phyloP scores from a whole-genome alignment of 106 monocot species.

The Allium sativum region DNA sequence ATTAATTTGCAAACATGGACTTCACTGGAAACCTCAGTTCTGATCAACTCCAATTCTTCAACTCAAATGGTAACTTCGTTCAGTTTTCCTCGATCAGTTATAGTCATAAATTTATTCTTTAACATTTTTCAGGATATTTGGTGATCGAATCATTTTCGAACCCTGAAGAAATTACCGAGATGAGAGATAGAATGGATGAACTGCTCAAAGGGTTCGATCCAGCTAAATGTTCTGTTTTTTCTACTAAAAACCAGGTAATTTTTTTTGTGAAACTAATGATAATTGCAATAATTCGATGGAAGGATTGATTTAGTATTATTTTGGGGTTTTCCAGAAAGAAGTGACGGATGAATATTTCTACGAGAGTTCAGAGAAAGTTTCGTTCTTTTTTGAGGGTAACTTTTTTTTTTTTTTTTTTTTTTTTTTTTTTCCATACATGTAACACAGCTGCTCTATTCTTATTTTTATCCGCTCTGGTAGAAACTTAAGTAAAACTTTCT shows the following conservation, averaged over 20 bases:
- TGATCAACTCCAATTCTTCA: slow-evolving; percentile 66
- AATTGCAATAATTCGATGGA: too few species aligned
- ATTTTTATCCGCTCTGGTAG: too few species aligned
- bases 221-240: slow-evolving; percentile 57
- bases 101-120: not conserved
- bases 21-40: slow-evolving; percentile 34
- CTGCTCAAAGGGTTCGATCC: slow-evolving; percentile 63
- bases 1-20: slow-evolving; percentile 17
- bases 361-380: slow-evolving; percentile 84
- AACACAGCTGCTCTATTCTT: not conserved
- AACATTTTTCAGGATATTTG: slow-evolving; percentile 48
- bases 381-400: slow-evolving; percentile 95
- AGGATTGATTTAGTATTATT: not conserved
- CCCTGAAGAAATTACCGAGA: slow-evolving; percentile 44
- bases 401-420: not conserved
- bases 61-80: slow-evolving; percentile 40
- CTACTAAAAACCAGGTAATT: slow-evolving; percentile 82
- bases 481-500: too few species aligned
- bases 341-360: slow-evolving; percentile 70
- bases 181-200: slow-evolving; percentile 70
- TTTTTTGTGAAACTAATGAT: not conserved
- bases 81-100: too few species aligned
- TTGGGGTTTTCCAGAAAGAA: slow-evolving; percentile 28
- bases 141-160: slow-evolving; percentile 73
- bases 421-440: not conserved